Evolutionary conservation across 495 filamentous ascomycete genomes (phyloP), one percentile per base, ranked within the genome.

Genomic region (Tuber brumale): DNA sequence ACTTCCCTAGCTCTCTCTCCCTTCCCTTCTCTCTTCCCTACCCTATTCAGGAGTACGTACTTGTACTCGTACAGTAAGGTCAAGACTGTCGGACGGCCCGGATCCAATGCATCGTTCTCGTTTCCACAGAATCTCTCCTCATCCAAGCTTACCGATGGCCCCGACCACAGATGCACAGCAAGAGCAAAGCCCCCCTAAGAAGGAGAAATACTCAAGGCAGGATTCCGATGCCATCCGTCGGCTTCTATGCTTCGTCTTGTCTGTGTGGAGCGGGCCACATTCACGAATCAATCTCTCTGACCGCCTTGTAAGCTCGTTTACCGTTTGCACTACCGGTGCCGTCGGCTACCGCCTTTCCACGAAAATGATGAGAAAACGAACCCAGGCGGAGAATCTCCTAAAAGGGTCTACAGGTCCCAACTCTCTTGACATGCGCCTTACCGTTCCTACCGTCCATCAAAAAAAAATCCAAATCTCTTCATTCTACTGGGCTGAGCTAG

Each of bases 171-270:
- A 27, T 18, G 57, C 23, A 57, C 23, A 57, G 48, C 16, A 66
- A 66, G 57, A 66, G 57, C 12, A 31, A 31, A 2, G n/a, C 14
- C 57, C n/a, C 57, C 57, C n/a, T 16, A 31, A 16, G n/a, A 31
- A 31, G 57, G 57, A 31, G n/a, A 66, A 66, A 66, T 3, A 66
- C 27, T 66, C 57, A 66, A 66, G n/a, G 57, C 57, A 66, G 16
- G n/a, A 66, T 66, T 31, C 57, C 57, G 57, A 66, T 66, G 57
- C 57, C 57, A 21, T 31, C 57, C 57, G 57, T 66, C 57, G 57
- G 57, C 57, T 66, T 66, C 57, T 31, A 31, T 66, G 57, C 57
- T 66, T 66, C 57, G 8, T 8, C 46, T 48, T 23, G 46, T 23
- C 19, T 23, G 46, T 23, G 46, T n/a, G 23, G 8, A 21, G 23